Evolutionary conservation across 768 basidiomycete species (phyloP), one percentile per base, ranked within the genome.

Genomic region (Lyophyllum atratum): DNA sequence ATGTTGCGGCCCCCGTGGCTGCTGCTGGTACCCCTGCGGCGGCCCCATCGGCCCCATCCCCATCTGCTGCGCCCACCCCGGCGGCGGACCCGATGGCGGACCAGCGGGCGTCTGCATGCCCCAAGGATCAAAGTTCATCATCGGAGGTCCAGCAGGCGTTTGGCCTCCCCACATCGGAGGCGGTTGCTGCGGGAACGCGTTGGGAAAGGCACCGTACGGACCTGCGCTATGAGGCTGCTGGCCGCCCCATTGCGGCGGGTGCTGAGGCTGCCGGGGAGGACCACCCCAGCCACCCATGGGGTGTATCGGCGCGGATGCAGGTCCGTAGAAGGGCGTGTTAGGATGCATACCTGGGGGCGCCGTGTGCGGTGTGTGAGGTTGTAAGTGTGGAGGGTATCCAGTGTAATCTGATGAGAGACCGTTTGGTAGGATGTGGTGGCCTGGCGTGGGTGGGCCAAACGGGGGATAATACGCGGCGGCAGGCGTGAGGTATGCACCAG

Each of bases 381-480:
- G 24, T 2, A 9, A 28, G 46, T 14, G 26, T n/a, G 5, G 15
- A n/a, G 67, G 67, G 49, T 68, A 68, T 11, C 68, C 68, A 7
- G 61, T 65, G 39, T 65, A 67, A 52, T 68, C 66, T n/a, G 55
- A 47, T 40, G 68, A 66, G 10, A 64, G 49, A 2, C 59, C 60
- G 48, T 24, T 50, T 46, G 37, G 62, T 24, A 45, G 54, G 48
- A 34, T 33, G 26, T 28, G 14, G 7, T 37, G 58, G 34, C 14
- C 40, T 47, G 21, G 57, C 25, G 26, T 49, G n/a, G 45, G 48
- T 19, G 37, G 50, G 14, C 28, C 52, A 24, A n/a, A 49, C 17
- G 59, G 59, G 22, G 64, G 57, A 28, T 60, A 60, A 43, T 61
- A 55, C 9, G 52, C 50, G 7, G 55, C 59, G 21, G 62, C 49